Conservation (phyloP, 2,329 filamentous ascomycete species). For the Hypoxylon sp. region DNA sequence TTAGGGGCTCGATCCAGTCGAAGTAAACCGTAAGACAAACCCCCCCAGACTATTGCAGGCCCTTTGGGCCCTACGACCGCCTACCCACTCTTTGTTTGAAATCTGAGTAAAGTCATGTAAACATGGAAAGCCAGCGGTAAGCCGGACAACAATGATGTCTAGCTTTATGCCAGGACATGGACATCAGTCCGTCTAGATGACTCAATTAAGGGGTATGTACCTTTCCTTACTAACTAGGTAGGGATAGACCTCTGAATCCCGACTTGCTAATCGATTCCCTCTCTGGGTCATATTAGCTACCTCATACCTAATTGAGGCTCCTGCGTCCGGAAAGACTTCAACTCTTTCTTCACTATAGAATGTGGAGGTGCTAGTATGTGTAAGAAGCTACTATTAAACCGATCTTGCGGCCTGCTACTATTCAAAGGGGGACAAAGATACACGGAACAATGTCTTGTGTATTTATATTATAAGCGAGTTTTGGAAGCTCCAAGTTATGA, state of each 20-base stretch:
- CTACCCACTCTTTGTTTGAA: too few species aligned
- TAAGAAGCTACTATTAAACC: neutral
- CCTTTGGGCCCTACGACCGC: too few species aligned
- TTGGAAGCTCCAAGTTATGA: neutral
- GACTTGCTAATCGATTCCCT: neutral
- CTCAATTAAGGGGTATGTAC: too few species aligned
- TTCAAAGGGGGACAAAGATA: conserved; percentile 11
- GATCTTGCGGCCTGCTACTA: neutral
- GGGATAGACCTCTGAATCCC: too few species aligned
- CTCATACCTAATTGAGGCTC: neutral
- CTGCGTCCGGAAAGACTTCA: neutral
- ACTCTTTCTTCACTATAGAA: neutral
- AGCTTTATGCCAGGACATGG: too few species aligned
- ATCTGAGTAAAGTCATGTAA: too few species aligned
- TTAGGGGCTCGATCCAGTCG: neutral
- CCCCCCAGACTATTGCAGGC: too few species aligned
- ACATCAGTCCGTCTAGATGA: too few species aligned
- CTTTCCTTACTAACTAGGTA: too few species aligned
- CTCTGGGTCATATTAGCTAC: neutral
- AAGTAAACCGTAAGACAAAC: neutral
- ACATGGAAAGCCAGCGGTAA: too few species aligned
- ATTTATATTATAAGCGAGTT: neutral
- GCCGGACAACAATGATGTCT: too few species aligned
- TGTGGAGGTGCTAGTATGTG: neutral
- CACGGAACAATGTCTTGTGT: neutral